Base-by-base conservation (phyloP, 805 yeast genomes). In the Wickerhamiella brachini region DNA sequence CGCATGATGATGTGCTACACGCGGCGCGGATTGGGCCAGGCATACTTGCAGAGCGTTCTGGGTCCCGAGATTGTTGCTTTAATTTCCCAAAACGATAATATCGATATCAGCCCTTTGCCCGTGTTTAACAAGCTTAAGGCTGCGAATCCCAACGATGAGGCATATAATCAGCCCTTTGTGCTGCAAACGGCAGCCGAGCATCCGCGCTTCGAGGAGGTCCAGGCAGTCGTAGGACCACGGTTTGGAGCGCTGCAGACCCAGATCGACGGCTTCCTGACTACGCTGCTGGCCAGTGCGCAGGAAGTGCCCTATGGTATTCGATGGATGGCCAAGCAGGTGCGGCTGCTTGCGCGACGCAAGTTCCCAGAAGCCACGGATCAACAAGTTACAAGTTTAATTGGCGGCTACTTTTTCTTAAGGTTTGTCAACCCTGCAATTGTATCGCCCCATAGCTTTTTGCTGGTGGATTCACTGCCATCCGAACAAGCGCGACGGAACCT, bases 401-500 rank as follows among this genome's bases (percentile, higher is more conserved):
- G 96, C 0, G 88, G 95, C 0, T 90, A 85, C 62, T 71, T 90
- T 50, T 89, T 90, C 60, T 70, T 90, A 57, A 69, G 95, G 51
- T 79, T 83, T 55, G 74, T 83, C 54, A 84, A 94, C 62, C 97
- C 97, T 12, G 95, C 95, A 0, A 80, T 89, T 58, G 89, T 89
- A 13, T 80, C 87, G 34, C 97, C 97, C 0, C 95, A 85, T 52
- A 72, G 81, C 6, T 73, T 67, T 56, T 62, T 61, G 61, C 59
- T 71, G 21, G 62, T 29, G 15, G 34, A 29, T 9, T 29, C 34
- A 4, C 34, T 29, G 34, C 34, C 69, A 1, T 59, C 76, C 3
- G 68, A 68, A 50, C 59, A 67, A 7, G 71, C 72, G 3, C 72
- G 87, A 54, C 74, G 95, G 56, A 77, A 86, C 0, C 73, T 85